These are phyloP conservation scores for Thelonectria discophora DNA, from an alignment of 2,329 filamentous ascomycete species.

Conservation along the genomic window DNA sequence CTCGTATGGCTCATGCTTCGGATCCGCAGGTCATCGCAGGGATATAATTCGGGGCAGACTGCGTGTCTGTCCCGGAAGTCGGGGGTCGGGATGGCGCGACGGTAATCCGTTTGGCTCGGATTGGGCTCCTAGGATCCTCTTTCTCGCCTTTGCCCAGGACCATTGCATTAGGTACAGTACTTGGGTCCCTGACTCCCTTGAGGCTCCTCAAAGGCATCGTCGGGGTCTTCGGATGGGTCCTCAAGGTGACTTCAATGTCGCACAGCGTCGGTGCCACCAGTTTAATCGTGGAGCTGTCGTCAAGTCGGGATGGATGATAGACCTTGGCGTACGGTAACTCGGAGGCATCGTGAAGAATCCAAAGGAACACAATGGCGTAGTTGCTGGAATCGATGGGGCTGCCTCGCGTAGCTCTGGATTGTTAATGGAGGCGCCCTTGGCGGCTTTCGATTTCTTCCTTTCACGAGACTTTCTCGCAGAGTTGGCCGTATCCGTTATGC, in stretches of 20 bases:
- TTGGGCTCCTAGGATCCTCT: not conserved
- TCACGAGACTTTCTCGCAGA: not conserved
- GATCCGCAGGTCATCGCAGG: constrained; percentile 1
- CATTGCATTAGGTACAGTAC: not conserved
- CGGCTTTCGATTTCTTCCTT: not conserved
- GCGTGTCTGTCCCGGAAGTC: constrained; percentile 7
- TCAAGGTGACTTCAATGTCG: constrained; percentile 2
- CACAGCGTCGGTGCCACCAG: constrained; percentile 12
- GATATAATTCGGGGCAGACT: constrained; percentile 8
- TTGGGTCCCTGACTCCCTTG: not conserved
- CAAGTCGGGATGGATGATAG: not conserved
- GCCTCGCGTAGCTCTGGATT: not conserved
- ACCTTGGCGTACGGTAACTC: not conserved
- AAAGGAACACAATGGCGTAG: not conserved
- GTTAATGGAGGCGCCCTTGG: not conserved
- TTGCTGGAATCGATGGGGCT: not conserved
- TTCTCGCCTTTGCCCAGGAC: not conserved
- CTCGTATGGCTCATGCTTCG: constrained; percentile 1
- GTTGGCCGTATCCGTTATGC: constrained; percentile 5
- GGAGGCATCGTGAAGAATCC: not conserved
- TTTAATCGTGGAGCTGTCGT: constrained; percentile 4
- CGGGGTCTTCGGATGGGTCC: constrained; percentile 10
- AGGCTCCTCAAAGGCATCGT: constrained; percentile 4
- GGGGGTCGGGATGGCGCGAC: constrained; percentile 9
- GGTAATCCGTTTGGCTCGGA: constrained; percentile 13